Conservation (phyloP, 345 rosid species). For the Eucalyptus urophylla region DNA sequence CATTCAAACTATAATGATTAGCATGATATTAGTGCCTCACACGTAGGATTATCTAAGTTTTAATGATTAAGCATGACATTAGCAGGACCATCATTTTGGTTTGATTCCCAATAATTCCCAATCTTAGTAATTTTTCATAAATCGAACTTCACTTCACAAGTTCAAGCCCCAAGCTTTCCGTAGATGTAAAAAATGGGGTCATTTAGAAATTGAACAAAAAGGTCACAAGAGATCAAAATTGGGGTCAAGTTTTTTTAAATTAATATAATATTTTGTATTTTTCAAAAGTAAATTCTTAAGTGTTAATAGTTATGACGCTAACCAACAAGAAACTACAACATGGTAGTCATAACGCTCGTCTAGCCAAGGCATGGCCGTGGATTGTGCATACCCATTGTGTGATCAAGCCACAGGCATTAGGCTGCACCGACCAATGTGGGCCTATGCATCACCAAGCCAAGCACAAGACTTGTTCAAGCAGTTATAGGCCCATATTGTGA, state of each 20-base stretch:
- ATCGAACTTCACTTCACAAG: background rate
- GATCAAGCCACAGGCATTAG: background rate
- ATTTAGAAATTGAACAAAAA: background rate
- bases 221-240: background rate
- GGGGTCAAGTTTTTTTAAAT: background rate
- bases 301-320: background rate
- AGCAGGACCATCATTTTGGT: background rate
- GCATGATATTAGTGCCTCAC: background rate
- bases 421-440: background rate
- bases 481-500: background rate
- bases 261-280: background rate
- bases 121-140: background rate
- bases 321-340: background rate
- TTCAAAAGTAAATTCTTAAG: background rate
- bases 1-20: background rate
- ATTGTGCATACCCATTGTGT: background rate
- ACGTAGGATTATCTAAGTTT: background rate
- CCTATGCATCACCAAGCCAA: background rate
- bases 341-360: background rate
- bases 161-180: background rate
- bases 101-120: background rate
- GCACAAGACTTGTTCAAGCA: background rate
- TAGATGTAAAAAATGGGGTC: background rate
- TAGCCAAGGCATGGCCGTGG: rapidly evolving
- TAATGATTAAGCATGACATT: background rate